Evolutionary conservation across 192 early-diverging fungal species (phyloP), one percentile per base, ranked within the genome.

Genomic region (Coemansia interrupta): DNA sequence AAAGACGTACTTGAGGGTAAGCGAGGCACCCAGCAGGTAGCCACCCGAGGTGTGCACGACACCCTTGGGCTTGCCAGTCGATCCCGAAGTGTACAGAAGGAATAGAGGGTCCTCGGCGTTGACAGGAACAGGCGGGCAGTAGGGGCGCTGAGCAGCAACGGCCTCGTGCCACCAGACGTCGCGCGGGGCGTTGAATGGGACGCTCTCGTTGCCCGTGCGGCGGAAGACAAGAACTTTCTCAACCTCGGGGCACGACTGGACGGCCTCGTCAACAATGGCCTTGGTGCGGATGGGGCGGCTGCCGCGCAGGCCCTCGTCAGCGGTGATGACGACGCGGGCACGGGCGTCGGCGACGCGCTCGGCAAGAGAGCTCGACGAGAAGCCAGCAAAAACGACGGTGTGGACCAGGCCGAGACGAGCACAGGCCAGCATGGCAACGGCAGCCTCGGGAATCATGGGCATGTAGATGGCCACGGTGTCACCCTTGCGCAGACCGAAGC

Each of bases 111-210:
- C 95, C 63, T 97, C 95, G 41, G 89, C 71, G 68, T 83, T 86
- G 83, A 96, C 88, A 36, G 83, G 82, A 63, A 90, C 90, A 18
- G 88, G 84, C 24, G 94, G 83, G 73, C 94, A 92, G 83, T 91
- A 93, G 39, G 88, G 86, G 54, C 91, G 86, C 76, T 93, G 88
- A 47, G 87, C 88, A 58, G 74, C 78, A 28, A 85, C 73, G 58
- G 91, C 93, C 49, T 98, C 94, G 73, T 94, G 89, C 94, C 92
- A 96, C 93, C 93, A 98, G 42, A 91, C 83, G 61, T 98, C 95
- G 52, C 93, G 83, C 18, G 82, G 83, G 2, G 80, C 60, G 46
- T 61, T 74, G 79, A 94, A 90, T 6, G 90, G 80, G n/a, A 95
- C 90, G 41, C 40, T 50, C 26, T 82, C 74, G 60, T 84, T 87